Base-by-base conservation (phyloP, 345 rosid species). In the Jatropha curcas region DNA sequence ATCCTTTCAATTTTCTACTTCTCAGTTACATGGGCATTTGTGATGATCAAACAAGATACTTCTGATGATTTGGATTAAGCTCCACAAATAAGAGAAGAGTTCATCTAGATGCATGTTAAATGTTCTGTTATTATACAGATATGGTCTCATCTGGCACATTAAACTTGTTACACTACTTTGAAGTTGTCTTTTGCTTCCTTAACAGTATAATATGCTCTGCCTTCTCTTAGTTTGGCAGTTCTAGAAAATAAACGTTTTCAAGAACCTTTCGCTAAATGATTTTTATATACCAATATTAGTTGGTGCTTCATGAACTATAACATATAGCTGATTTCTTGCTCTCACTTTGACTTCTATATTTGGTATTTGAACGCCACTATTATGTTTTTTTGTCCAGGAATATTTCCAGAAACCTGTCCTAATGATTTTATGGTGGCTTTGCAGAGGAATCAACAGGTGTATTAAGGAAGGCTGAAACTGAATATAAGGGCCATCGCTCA, bases 401-500 rank as follows among this genome's bases (percentile, higher is more conserved):
- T 14, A 71, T 72, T 70, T 31, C 35, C 55, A 46, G 52, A 65
- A 70, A 25, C 70, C 25, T 66, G 37, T 70, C 19, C 50, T 80
- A 53, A 72, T 68, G 1, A 27, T 59, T 27, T 63, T 39, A 6
- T 60, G 52, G 59, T 57, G 79, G 62, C 55, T 57, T 34, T 71
- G 59, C 82, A 95, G 99, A 92, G 69, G 98, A 92, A 79, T 92
- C 98, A 51, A 88, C 96, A 0, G 90, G 92, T 71, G 89, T 87
- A 25, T 77, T 95, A 60, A 86, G 67, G 60, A 91, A 91, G 75
- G 97, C 99, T 57, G 98, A 95, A 80, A 90, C 86, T 79, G 98
- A 95, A 84, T 95, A 95, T 80, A 92, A 91, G 83, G 98, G 97
- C 52, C 99, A 95, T 52, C 90, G 82, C 62, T 92, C 97, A 1